A percentile compares a stretch with the other conserved stretches of the same genome.
Conservation (phyloP, 1,284 basidiomycete genomes). For the Erythrobasidium hasegawianum region DNA sequence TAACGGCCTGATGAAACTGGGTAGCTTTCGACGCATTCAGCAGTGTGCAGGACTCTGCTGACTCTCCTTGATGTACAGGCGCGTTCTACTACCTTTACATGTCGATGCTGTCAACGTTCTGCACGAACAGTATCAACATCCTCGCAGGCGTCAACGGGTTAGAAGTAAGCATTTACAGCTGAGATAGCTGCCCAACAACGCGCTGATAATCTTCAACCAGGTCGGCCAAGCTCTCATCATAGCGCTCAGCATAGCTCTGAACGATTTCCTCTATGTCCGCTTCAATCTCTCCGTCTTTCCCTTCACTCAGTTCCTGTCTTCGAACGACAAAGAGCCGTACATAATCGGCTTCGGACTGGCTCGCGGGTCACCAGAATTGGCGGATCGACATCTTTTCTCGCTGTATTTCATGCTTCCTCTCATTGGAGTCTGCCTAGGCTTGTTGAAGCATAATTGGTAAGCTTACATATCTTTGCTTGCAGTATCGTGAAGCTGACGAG, state of each 20-base stretch:
- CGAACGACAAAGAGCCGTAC: neutral
- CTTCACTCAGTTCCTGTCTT: neutral
- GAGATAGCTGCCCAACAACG: too few relatives aligned
- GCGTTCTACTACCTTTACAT: constrained; percentile 96
- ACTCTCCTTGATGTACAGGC: constrained; percentile 55
- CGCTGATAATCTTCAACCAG: constrained; percentile 25
- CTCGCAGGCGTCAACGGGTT: constrained; percentile 96
- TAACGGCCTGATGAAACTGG: constrained; percentile 71
- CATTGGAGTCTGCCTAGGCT: constrained; percentile 79
- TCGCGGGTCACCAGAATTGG: constrained; percentile 59
- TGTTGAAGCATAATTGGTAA: constrained; percentile 91
- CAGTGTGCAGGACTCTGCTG: neutral
- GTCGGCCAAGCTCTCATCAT: constrained; percentile 90
- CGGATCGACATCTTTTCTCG: constrained; percentile 88
- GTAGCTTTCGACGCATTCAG: constrained; percentile 54
- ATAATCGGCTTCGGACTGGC: constrained; percentile 37
- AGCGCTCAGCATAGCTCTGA: constrained; percentile 79
- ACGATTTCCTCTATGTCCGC: constrained; percentile 87
- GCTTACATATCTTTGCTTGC: neutral
- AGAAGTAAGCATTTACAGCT: constrained; percentile 55
- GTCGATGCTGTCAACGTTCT: constrained; percentile 90
- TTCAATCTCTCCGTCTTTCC: constrained; percentile 39
- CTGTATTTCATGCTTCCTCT: constrained; percentile 95
- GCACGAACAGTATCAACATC: constrained; percentile 98
- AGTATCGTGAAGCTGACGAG: constrained; percentile 18